phyloP scores from a whole-genome alignment of 1,139 yeast genomes.

The Hyphopichia buzzinii region DNA sequence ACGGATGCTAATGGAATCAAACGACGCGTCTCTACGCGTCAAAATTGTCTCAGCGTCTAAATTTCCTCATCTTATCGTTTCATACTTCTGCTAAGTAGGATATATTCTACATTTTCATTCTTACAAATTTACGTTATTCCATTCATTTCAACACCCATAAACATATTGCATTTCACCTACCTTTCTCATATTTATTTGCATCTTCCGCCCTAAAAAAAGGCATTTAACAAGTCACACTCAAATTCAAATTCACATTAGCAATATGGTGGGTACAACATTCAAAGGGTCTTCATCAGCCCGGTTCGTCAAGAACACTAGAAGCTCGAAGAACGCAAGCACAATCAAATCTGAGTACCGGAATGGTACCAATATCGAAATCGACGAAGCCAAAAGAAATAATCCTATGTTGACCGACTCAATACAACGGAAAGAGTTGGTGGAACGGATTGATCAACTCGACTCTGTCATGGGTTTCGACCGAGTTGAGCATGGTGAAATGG shows the following conservation, averaged over 20 bases:
- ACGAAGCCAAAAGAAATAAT: constrained; percentile 28
- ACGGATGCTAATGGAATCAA: too few relatives aligned
- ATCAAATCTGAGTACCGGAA: constrained; percentile 15
- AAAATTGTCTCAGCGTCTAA: background rate
- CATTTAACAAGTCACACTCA: background rate
- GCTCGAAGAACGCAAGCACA: constrained; percentile 2
- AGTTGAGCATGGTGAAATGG: constrained; percentile 59
- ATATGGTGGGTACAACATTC: constrained; percentile 13
- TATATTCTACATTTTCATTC: background rate
- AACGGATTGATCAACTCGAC: constrained; percentile 64
- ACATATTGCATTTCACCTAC: background rate
- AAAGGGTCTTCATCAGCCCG: constrained; percentile 58
- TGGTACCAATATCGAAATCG: constrained; percentile 10
- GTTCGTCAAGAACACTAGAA: constrained; percentile 44
- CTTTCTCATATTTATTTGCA: constrained; percentile 1
- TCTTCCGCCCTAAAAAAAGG: background rate
- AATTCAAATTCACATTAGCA: background rate
- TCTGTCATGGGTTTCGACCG: constrained; percentile 82
- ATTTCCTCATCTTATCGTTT: background rate
- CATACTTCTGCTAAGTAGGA: too few relatives aligned
- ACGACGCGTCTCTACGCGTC: constrained; percentile 1
- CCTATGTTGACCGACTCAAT: constrained; percentile 44
- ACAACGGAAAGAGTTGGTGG: constrained; percentile 41
- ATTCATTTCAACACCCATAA: background rate
- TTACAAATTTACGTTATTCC: background rate